A percentile compares a stretch with the other conserved stretches of the same genome.
Conservation (phyloP, 2,329 filamentous ascomycete species). For the Xylariaceae sp. region DNA sequence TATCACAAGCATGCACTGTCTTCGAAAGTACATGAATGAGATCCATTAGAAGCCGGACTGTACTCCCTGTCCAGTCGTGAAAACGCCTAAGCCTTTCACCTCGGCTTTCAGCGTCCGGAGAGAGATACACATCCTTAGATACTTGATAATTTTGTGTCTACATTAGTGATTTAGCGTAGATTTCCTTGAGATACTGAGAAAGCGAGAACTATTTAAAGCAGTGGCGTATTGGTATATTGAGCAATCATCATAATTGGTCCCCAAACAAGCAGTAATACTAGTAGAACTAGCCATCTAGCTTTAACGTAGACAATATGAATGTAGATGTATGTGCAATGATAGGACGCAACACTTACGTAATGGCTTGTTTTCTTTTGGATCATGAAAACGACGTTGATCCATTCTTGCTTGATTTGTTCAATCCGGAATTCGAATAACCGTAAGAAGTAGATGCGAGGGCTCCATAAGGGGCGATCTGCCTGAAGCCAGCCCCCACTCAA, state of each 20-base stretch:
- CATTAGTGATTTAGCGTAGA: background rate
- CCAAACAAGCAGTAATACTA: too few species aligned
- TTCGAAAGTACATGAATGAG: slow-evolving; percentile 13
- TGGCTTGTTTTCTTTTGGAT: slow-evolving; percentile 15
- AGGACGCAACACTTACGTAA: slow-evolving; percentile 10
- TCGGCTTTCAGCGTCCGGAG: slow-evolving; percentile 11
- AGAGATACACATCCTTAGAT: slow-evolving; percentile 12
- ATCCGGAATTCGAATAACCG: slow-evolving; percentile 15
- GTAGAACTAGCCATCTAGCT: too few species aligned
- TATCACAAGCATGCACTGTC: slow-evolving; percentile 8
- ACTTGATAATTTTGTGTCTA: slow-evolving; percentile 21
- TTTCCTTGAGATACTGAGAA: too few species aligned
- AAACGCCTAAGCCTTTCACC: slow-evolving; percentile 17
- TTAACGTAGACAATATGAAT: too few species aligned
- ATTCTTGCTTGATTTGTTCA: slow-evolving; percentile 23
- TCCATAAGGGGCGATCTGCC: slow-evolving; percentile 11
- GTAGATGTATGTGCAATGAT: background rate
- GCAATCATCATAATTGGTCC: too few species aligned
- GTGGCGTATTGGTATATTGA: too few species aligned
- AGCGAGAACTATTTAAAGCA: too few species aligned
- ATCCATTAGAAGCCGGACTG: slow-evolving; percentile 11
- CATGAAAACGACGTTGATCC: slow-evolving; percentile 16
- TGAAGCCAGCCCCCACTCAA: slow-evolving; percentile 11
- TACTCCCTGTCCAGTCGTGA: slow-evolving; percentile 16
- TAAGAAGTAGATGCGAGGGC: slow-evolving; percentile 20